Percentiles rank a stretch among this genome's conserved stretches.
These are phyloP conservation scores for Ganoderma meredithae DNA, from an alignment of 1,284 basidiomycete genomes.

Conservation along the genomic window DNA sequence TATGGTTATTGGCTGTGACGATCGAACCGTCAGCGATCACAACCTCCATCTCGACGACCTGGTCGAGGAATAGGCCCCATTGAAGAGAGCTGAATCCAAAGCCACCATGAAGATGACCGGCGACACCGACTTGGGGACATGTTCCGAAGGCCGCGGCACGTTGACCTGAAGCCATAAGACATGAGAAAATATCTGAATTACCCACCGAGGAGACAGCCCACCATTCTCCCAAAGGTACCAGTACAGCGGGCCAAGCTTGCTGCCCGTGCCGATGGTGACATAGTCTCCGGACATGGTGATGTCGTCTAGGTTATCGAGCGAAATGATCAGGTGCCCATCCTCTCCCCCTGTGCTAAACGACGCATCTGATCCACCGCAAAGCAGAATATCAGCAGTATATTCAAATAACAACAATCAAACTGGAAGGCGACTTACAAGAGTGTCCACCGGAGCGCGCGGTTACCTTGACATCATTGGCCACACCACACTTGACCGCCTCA, in stretches of 20 bases:
- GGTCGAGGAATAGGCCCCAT: conserved; percentile 7
- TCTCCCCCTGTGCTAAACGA: conserved; percentile 9
- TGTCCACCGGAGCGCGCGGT: conserved; percentile 10
- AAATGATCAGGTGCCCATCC: conserved; percentile 3
- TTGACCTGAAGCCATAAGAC: neutral
- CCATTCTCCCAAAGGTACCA: conserved; percentile 12
- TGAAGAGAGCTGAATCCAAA: neutral
- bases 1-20: conserved; percentile 48
- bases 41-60: conserved; percentile 35
- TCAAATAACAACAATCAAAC: too few relatives aligned
- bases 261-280: conserved; percentile 2
- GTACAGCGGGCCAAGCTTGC: conserved; percentile 8
- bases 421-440: conserved; percentile 1
- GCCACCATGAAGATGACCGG: conserved; percentile 8
- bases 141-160: conserved; percentile 5
- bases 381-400: neutral
- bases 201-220: neutral
- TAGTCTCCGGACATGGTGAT: conserved; percentile 2
- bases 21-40: conserved; percentile 57
- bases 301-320: conserved; percentile 4
- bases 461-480: conserved; percentile 4
- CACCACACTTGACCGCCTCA: conserved; percentile 3
- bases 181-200: neutral
- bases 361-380: neutral
- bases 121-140: conserved; percentile 8